Conservation (phyloP, 2,329 filamentous ascomycete species). For the Alternaria triticina region DNA sequence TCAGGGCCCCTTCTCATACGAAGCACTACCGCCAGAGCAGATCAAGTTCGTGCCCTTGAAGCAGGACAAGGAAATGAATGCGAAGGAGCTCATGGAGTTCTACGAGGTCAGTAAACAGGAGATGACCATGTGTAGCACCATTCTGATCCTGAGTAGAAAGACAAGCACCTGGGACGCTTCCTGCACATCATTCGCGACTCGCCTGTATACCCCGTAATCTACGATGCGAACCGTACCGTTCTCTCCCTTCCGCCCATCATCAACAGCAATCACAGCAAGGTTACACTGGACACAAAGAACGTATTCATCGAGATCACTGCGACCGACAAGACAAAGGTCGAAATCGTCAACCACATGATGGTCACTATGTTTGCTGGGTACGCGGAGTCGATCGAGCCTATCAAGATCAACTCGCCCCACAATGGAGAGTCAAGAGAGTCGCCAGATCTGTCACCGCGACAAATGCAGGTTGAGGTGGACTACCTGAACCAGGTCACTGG, state of each 20-base stretch:
- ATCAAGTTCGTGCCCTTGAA: slow-evolving; percentile 92
- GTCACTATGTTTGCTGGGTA: slow-evolving; percentile 97
- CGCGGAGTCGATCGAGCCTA: slow-evolving; percentile 90
- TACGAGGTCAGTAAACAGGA: slow-evolving; percentile 66
- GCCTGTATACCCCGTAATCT: slow-evolving; percentile 94
- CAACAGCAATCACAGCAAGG: slow-evolving; percentile 97
- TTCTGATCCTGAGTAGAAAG: slow-evolving; percentile 64
- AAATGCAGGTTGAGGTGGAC: slow-evolving; percentile 81
- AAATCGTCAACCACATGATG: slow-evolving; percentile 94
- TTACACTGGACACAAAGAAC: slow-evolving; percentile 87
- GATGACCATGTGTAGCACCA: not conserved
- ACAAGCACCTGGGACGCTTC: slow-evolving; percentile 88
- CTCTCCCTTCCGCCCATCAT: slow-evolving; percentile 97
- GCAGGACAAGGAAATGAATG: slow-evolving; percentile 87
- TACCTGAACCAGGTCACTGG: slow-evolving; percentile 96
- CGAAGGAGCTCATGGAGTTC: slow-evolving; percentile 87
- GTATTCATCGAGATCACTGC: slow-evolving; percentile 98
- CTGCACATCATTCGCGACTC: slow-evolving; percentile 94
- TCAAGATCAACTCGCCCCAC: slow-evolving; percentile 90
- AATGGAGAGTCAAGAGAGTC: slow-evolving; percentile 82
- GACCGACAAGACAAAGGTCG: slow-evolving; percentile 93
- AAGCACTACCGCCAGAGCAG: slow-evolving; percentile 87
- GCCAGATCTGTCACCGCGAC: slow-evolving; percentile 78
- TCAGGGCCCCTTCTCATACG: slow-evolving; percentile 94
- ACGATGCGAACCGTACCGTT: slow-evolving; percentile 83